These are phyloP conservation scores for Geotrichum europaeum DNA, from an alignment of 1,139 yeast species.

Conservation along the genomic window DNA sequence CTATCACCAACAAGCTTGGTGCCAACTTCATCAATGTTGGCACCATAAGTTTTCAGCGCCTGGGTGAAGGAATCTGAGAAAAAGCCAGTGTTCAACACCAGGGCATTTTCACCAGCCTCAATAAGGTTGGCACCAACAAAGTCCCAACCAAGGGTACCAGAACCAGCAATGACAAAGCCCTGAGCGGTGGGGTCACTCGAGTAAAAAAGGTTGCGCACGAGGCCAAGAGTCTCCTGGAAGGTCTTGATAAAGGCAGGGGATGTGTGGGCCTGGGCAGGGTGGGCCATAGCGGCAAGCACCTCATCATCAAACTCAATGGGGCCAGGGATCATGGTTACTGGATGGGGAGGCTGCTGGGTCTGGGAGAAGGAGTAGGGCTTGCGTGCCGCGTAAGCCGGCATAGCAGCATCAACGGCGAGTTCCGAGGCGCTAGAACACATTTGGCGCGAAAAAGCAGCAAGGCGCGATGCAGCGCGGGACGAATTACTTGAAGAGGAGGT, in stretches of 20 bases:
- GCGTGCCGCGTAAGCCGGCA: not conserved
- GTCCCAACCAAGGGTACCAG: conserved; percentile 97
- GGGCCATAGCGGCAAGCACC: conserved; percentile 76
- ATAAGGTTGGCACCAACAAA: conserved; percentile 74
- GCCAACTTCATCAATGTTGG: conserved; percentile 51
- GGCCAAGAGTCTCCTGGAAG: conserved; percentile 61
- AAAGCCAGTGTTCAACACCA: conserved; percentile 88
- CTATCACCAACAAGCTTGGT: conserved; percentile 70
- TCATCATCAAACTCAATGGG: conserved; percentile 84
- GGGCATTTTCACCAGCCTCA: conserved; percentile 53
- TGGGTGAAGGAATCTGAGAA: conserved; percentile 86
- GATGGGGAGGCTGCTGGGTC: conserved; percentile 33
- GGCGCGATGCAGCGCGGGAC: not conserved
- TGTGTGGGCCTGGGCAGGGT: conserved; percentile 85
- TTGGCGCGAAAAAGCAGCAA: conserved; percentile 6
- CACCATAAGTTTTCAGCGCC: conserved; percentile 66
- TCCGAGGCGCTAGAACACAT: conserved; percentile 5
- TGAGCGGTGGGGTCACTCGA: conserved; percentile 61
- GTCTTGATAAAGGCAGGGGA: conserved; percentile 78
- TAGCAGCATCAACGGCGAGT: not conserved
- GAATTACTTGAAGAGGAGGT: not conserved
- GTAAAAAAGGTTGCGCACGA: conserved; percentile 68
- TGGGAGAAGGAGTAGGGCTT: conserved; percentile 9
- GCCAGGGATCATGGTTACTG: conserved; percentile 79
- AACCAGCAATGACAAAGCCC: conserved; percentile 78